A percentile compares a stretch with the other conserved stretches of the same genome.
These are phyloP conservation scores for Pyrenophora seminiperda DNA, from an alignment of 2,329 filamentous ascomycete genomes.

Conservation along the genomic window DNA sequence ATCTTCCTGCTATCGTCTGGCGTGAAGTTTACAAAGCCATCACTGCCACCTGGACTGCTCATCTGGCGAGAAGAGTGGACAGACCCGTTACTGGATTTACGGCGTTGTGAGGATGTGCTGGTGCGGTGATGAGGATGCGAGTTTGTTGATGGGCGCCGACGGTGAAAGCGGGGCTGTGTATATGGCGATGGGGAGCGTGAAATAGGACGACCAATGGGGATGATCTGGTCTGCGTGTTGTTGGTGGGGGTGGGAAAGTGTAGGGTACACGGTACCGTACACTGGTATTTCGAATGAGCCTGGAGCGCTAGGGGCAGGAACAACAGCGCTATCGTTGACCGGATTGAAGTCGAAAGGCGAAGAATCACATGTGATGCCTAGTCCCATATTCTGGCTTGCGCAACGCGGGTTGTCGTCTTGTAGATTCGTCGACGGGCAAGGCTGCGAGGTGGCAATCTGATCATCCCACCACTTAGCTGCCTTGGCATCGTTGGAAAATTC, in stretches of 20 bases:
- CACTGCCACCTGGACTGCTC: conserved; percentile 44
- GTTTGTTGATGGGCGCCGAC: conserved; percentile 23
- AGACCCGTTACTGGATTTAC: conserved; percentile 27
- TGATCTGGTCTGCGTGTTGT: conserved; percentile 10
- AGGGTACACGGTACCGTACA: conserved; percentile 19
- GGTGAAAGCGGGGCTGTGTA: conserved; percentile 35
- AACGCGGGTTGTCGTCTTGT: conserved; percentile 26
- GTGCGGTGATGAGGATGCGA: conserved; percentile 15
- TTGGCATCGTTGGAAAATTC: conserved; percentile 34
- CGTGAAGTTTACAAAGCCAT: conserved; percentile 88
- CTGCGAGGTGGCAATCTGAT: conserved; percentile 16
- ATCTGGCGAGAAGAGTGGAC: conserved; percentile 51
- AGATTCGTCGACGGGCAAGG: conserved; percentile 23
- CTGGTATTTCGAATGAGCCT: conserved; percentile 27
- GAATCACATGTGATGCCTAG: conserved; percentile 42
- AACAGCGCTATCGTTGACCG: neutral
- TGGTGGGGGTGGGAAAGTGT: conserved; percentile 18
- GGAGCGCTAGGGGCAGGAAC: conserved; percentile 4
- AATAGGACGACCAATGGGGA: conserved; percentile 24
- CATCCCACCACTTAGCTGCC: conserved; percentile 39
- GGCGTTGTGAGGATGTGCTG: conserved; percentile 17
- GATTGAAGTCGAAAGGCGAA: conserved; percentile 27
- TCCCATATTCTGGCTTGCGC: conserved; percentile 25
- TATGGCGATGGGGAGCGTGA: conserved; percentile 34
- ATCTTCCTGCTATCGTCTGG: conserved; percentile 77